Evolutionary conservation across 2,329 filamentous ascomycete species (phyloP).

Genomic region (Fusarium sambucinum): DNA sequence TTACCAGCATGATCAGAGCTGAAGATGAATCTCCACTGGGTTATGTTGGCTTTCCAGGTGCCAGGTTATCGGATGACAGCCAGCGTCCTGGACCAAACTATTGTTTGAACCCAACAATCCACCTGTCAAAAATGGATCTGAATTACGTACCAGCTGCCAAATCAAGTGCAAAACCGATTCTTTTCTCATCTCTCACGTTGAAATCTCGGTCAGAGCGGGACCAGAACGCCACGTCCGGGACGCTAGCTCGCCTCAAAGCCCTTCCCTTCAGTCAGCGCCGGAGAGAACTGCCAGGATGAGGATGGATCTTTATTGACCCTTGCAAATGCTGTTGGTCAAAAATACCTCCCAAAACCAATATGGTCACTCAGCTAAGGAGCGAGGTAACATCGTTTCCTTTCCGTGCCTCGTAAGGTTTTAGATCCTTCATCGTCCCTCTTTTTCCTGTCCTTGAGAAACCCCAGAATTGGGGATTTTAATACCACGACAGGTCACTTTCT

Average conservation of each 20-base stretch:
- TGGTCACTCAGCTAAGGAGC: conserved; percentile 3
- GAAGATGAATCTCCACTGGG: not conserved
- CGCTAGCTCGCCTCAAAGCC: conserved; percentile 8
- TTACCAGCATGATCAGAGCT: conserved; percentile 21
- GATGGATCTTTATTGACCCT: not conserved
- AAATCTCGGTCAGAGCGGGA: conserved; percentile 1
- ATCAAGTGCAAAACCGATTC: not conserved
- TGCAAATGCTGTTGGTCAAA: not conserved
- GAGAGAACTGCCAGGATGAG: conserved; percentile 11
- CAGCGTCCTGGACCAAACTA: not conserved
- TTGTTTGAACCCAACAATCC: not conserved
- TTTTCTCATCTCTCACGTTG: not conserved
- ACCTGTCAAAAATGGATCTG: conserved; percentile 4
- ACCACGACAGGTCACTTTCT: conserved; percentile 1
- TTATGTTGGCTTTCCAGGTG: not conserved
- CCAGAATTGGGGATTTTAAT: not conserved
- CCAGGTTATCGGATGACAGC: not conserved
- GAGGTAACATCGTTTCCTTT: conserved; percentile 23
- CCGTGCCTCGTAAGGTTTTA: conserved; percentile 9
- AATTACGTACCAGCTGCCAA: conserved; percentile 10
- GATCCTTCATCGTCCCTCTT: conserved; percentile 1
- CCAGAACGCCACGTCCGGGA: not conserved
- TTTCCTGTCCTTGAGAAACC: not conserved
- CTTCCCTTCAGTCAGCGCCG: not conserved
- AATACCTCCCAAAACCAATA: not conserved